A percentile compares a stretch with the other conserved stretches of the same genome.
These are phyloP conservation scores for Ceratocystis variospora DNA, from an alignment of 2,329 filamentous ascomycete genomes.

Conservation along the genomic window DNA sequence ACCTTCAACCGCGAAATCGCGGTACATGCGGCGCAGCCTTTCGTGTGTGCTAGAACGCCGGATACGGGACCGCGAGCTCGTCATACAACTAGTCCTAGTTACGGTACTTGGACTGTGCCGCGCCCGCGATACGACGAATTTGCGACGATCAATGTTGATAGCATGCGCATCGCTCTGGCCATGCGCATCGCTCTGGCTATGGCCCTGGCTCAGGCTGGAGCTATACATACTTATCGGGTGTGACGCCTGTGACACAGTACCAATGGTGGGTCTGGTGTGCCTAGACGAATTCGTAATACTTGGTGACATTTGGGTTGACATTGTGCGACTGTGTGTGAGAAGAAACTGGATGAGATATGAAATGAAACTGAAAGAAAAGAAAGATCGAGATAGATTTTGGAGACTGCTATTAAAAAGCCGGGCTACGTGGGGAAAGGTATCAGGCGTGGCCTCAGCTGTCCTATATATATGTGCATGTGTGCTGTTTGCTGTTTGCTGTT, in stretches of 20 bases:
- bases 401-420: neutral
- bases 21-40: conserved; percentile 10
- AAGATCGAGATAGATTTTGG: neutral
- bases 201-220: neutral
- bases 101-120: neutral
- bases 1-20: conserved; percentile 10
- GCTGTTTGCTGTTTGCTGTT: neutral
- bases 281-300: neutral
- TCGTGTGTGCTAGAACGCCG: neutral
- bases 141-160: neutral
- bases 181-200: neutral
- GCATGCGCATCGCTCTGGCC: neutral
- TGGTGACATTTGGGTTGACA: neutral
- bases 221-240: neutral
- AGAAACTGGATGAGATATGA: neutral
- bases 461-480: neutral
- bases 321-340: neutral
- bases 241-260: neutral
- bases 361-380: neutral
- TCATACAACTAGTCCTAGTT: neutral
- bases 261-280: neutral
- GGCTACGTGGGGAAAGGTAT: neutral
- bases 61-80: neutral
- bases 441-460: neutral
- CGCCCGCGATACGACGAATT: neutral